These are phyloP conservation scores for Eucalyptus erythrocorys DNA, from an alignment of 345 rosid species.

Conservation along the genomic window DNA sequence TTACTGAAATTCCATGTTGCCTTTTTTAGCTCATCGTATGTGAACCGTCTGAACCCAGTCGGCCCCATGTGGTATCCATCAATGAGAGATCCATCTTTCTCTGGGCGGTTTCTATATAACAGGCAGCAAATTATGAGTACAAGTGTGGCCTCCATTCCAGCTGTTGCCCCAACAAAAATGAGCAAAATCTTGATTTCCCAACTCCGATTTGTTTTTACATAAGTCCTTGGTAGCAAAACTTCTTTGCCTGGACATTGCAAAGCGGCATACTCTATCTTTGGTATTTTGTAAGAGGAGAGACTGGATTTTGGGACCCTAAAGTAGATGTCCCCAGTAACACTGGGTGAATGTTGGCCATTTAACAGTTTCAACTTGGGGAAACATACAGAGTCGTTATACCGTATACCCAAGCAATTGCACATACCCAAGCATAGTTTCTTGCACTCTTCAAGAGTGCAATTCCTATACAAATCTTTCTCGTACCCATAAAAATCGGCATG, in stretches of 20 bases:
- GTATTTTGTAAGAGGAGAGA: not conserved
- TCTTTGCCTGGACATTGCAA: not conserved
- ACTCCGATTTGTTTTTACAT: not conserved
- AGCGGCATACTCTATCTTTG: not conserved
- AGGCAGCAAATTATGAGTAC: not conserved
- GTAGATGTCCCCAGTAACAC: not conserved
- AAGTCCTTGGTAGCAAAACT: not conserved
- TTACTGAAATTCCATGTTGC: conserved; percentile 1
- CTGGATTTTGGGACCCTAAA: not conserved
- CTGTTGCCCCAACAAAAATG: not conserved
- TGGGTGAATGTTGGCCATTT: not conserved
- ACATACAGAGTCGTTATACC: not conserved
- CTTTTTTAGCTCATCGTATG: not conserved
- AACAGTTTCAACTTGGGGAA: not conserved
- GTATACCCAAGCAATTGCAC: not conserved
- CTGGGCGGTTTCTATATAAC: not conserved
- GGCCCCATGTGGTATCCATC: not conserved
- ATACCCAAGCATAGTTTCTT: not conserved
- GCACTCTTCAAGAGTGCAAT: not conserved
- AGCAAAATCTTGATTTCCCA: not conserved
- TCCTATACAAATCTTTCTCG: not conserved
- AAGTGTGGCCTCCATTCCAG: not conserved
- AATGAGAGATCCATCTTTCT: not conserved
- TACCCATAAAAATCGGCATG: not conserved
- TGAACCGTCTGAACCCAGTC: not conserved